A percentile compares a stretch with the other conserved stretches of the same genome.
phyloP scores from a whole-genome alignment of 768 basidiomycete genomes.

The Termitomyces heimii region DNA sequence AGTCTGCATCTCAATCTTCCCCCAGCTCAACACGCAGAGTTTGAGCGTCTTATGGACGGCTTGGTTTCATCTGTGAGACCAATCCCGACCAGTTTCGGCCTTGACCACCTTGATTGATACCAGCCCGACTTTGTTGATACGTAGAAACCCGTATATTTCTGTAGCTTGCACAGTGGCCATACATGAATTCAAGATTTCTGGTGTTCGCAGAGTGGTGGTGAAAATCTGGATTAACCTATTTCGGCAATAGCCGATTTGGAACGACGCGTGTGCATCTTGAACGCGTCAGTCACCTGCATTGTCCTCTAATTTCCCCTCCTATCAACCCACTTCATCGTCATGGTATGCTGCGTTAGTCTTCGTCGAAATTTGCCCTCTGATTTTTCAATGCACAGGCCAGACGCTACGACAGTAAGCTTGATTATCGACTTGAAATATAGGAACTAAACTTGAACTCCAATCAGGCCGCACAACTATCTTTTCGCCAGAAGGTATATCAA shows the following conservation, averaged over 20 bases:
- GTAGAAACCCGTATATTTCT: background rate
- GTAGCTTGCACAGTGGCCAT: background rate
- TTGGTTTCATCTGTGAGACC: background rate
- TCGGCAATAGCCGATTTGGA: slow-evolving; percentile 30
- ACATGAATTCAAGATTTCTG: background rate
- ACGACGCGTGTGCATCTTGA: slow-evolving; percentile 35
- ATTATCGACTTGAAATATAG: slow-evolving; percentile 1
- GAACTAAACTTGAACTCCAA: slow-evolving; percentile 17
- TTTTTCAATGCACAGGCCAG: slow-evolving; percentile 52
- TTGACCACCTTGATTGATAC: background rate
- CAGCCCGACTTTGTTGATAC: background rate
- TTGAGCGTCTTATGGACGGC: slow-evolving; percentile 1
- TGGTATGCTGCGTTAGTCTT: slow-evolving; percentile 35
- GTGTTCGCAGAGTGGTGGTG: too few species aligned
- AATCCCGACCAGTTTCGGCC: background rate
- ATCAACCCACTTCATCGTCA: slow-evolving; percentile 27
- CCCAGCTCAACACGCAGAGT: background rate
- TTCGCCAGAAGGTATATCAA: slow-evolving; percentile 84
- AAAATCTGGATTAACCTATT: background rate
- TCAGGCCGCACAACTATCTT: slow-evolving; percentile 95
- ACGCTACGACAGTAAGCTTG: slow-evolving; percentile 86
- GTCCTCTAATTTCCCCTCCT: background rate
- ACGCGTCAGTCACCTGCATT: slow-evolving; percentile 35
- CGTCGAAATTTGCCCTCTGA: background rate
- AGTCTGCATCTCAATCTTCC: background rate